These are phyloP conservation scores for Chrysosporium keratinophilum DNA, from an alignment of 2,329 filamentous ascomycete species.

Conservation along the genomic window DNA sequence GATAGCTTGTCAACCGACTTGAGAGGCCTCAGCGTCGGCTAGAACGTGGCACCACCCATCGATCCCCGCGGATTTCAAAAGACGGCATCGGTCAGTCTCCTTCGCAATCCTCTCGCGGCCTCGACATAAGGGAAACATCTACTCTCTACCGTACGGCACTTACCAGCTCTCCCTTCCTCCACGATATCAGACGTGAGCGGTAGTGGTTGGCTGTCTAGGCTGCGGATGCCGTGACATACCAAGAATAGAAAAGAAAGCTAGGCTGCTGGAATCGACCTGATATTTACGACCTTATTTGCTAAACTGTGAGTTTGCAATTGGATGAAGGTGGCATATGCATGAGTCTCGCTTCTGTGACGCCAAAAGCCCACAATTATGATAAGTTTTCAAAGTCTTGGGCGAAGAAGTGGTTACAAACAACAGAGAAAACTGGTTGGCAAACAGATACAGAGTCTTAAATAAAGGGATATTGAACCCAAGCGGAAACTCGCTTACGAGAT, in stretches of 20 bases:
- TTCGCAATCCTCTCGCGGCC: not conserved
- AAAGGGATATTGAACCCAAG: not conserved
- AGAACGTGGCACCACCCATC: conserved; percentile 3
- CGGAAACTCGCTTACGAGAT: not conserved
- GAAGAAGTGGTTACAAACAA: not conserved
- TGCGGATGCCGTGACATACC: not conserved
- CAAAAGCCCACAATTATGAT: conserved; percentile 1
- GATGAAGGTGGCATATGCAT: not conserved
- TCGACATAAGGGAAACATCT: not conserved
- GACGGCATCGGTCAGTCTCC: not conserved
- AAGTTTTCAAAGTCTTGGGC: not conserved
- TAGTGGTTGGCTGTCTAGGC: not conserved
- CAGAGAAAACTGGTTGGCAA: not conserved
- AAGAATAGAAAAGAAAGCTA: not conserved
- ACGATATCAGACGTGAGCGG: not conserved
- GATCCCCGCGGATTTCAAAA: not conserved
- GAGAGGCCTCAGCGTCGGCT: not conserved
- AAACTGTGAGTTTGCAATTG: not conserved
- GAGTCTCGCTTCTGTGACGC: not conserved
- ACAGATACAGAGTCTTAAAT: not conserved
- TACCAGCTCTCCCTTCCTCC: not conserved
- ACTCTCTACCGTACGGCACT: not conserved
- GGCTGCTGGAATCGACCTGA: not conserved
- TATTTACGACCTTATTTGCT: not conserved
- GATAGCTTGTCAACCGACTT: too few relatives aligned